Evolutionary conservation across 2,329 filamentous ascomycete species (phyloP).

Genomic region (Alternaria brassicicola): DNA sequence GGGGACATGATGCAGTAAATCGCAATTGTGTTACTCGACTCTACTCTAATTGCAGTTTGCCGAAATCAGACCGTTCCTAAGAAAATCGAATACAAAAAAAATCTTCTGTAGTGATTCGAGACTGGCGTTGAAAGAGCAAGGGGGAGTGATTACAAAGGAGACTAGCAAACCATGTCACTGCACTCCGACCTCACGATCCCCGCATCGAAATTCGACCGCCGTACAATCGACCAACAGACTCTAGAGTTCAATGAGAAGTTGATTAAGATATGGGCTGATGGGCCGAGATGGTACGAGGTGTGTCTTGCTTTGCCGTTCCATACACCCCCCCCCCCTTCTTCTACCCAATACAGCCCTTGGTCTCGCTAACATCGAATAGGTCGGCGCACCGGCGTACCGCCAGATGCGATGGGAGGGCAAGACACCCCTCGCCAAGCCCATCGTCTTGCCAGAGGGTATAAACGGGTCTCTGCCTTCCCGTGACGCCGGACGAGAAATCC

Average conservation of each 20-base stretch:
- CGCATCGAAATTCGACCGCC: conserved; percentile 53
- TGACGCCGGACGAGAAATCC: conserved; percentile 58
- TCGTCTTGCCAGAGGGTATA: conserved; percentile 54
- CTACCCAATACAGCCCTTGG: background rate
- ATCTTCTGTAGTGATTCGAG: no score
- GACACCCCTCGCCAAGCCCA: conserved; percentile 57
- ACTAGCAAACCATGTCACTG: conserved; percentile 31
- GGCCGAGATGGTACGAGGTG: conserved; percentile 61
- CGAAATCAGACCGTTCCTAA: no score
- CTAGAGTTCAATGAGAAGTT: conserved; percentile 53
- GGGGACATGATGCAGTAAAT: no score
- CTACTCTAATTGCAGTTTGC: no score
- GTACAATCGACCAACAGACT: conserved; percentile 50
- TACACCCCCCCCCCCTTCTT: background rate
- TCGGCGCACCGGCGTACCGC: conserved; percentile 61
- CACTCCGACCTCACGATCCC: conserved; percentile 52
- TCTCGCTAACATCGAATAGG: no score
- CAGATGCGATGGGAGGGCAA: conserved; percentile 61
- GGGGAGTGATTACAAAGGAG: background rate
- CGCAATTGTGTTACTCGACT: no score
- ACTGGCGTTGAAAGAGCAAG: background rate
- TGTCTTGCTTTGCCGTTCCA: background rate
- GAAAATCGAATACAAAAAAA: no score
- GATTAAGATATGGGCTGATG: conserved; percentile 51
- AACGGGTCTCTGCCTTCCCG: conserved; percentile 60